These are phyloP conservation scores for Biscutella auriculata DNA, from an alignment of 441 rosid genomes.

Conservation along the genomic window DNA sequence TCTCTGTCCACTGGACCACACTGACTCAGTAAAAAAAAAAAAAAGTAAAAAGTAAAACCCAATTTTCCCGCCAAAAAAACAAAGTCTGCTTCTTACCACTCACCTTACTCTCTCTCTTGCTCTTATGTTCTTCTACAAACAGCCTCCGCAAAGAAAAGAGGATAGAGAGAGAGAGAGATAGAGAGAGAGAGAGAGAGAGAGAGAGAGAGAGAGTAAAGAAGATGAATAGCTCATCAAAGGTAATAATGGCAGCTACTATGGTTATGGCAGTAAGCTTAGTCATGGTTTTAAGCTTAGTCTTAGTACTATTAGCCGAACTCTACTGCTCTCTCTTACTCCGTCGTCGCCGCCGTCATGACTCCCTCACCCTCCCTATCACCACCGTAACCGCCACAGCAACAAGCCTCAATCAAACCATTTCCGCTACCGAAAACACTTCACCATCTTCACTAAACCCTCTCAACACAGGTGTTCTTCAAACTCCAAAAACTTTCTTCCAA, in stretches of 20 bases:
- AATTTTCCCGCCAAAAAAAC: conserved; percentile 48
- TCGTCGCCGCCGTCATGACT: conserved; percentile 30
- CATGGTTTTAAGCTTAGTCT: conserved; percentile 53
- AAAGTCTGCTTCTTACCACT: conserved; percentile 18
- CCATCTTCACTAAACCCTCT: conserved; percentile 29
- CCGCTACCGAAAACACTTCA: conserved; percentile 9
- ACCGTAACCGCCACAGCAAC: conserved; percentile 3
- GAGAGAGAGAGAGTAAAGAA: no score
- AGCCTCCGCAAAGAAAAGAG: background rate
- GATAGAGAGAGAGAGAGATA: no score
- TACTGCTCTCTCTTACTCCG: conserved; percentile 76
- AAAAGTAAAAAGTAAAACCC: background rate
- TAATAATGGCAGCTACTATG: conserved; percentile 76
- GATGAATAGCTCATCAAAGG: conserved; percentile 68
- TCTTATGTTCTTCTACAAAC: background rate
- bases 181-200: no score
- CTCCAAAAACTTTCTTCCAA: no score
- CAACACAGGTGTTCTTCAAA: conserved; percentile 52
- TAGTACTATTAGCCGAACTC: conserved; percentile 70
- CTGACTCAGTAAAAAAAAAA: background rate
- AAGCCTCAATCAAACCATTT: conserved; percentile 7
- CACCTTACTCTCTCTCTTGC: background rate
- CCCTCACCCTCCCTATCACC: conserved; percentile 13
- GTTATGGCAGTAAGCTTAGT: conserved; percentile 66
- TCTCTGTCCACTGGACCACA: conserved; percentile 10